Percentiles rank a stretch among this genome's conserved stretches.
Evolutionary conservation across 1,139 yeast species (phyloP).

Genomic region (Groenewaldozyma sp.): DNA sequence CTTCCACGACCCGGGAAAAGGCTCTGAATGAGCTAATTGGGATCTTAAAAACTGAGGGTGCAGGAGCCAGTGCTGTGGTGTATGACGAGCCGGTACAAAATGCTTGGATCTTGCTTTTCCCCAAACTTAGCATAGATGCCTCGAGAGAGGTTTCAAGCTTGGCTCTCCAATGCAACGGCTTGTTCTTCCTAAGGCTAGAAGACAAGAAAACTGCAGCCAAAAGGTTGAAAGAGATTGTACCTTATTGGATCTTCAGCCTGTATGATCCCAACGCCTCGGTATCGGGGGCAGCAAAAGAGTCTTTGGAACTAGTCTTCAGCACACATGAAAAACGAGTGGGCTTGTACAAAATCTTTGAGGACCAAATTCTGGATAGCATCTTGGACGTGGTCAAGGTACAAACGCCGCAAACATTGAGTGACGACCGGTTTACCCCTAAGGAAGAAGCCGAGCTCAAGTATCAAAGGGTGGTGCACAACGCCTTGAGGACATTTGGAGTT

Average conservation of each 20-base stretch:
- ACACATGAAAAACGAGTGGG: conserved; percentile 48
- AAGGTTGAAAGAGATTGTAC: conserved; percentile 61
- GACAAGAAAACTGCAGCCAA: conserved; percentile 52
- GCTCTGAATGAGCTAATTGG: conserved; percentile 52
- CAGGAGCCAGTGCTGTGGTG: conserved; percentile 10
- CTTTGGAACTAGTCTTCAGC: conserved; percentile 48
- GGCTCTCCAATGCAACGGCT: conserved; percentile 58
- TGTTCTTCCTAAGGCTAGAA: conserved; percentile 34
- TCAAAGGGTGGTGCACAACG: conserved; percentile 46
- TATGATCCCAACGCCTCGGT: conserved; percentile 63
- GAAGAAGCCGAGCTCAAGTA: conserved; percentile 66
- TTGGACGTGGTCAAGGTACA: conserved; percentile 48
- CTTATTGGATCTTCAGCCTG: conserved; percentile 62
- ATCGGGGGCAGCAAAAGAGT: conserved; percentile 39
- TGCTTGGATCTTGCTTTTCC: conserved; percentile 77
- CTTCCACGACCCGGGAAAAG: conserved; percentile 74
- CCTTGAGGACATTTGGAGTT: conserved; percentile 43
- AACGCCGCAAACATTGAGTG: conserved; percentile 56
- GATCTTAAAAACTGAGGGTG: conserved; percentile 17
- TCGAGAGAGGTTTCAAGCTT: conserved; percentile 53
- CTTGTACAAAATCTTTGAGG: conserved; percentile 51
- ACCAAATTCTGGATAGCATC: conserved; percentile 47
- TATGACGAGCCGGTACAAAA: conserved; percentile 39
- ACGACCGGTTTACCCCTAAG: conserved; percentile 58
- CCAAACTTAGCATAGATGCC: conserved; percentile 66